Base-by-base conservation (phyloP, 192 early-diverging fungal species). In the Oehlia diaphana region DNA sequence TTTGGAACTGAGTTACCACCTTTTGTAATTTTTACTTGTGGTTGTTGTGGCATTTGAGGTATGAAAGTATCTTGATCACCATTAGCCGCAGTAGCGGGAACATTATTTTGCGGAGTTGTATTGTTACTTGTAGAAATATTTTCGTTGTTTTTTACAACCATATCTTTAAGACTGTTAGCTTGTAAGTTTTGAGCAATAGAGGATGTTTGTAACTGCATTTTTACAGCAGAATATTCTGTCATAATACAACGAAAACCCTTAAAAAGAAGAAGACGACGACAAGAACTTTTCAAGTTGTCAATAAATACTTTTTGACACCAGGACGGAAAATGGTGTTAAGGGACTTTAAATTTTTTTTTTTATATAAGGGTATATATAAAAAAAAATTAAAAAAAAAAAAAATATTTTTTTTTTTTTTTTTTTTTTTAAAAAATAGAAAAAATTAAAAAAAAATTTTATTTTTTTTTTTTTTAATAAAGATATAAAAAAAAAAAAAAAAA, bases 41-140 rank as follows among this genome's bases (percentile, higher is more conserved):
- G 68, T 66, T 26, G 64, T 42, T 70, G 68, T 42, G 68, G 68
- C 19, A 70, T n/a, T 70, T 70, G 68, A 19, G 68, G 68, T 23
- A 70, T n/a, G n/a, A n/a, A 70, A 23, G 35, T 39, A 16, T 70
- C 68, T 70, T 70, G 68, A 70, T 70, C 68, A 42, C 37, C 33
- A 42, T 39, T 42, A 0, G n/a, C n/a, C n/a, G n/a, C n/a, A n/a
- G n/a, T n/a, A n/a, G n/a, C n/a, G 31, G 19, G 1, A 21, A 7
- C 16, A 6, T 21, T 21, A 21, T 16, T n/a, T 16, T 28, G 33
- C 6, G 28, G 14, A 12, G 26, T 28, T 3, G 26, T 67, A 10
- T 4, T 28, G 26, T 28, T 67, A 33, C 1, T 67, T 58, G 53
- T 6, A 7, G 14, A 21, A 19, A 7, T 58, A 58, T 19, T 58